Base-by-base conservation (phyloP, 345 rosid species). In the Orychophragmus violaceus region DNA sequence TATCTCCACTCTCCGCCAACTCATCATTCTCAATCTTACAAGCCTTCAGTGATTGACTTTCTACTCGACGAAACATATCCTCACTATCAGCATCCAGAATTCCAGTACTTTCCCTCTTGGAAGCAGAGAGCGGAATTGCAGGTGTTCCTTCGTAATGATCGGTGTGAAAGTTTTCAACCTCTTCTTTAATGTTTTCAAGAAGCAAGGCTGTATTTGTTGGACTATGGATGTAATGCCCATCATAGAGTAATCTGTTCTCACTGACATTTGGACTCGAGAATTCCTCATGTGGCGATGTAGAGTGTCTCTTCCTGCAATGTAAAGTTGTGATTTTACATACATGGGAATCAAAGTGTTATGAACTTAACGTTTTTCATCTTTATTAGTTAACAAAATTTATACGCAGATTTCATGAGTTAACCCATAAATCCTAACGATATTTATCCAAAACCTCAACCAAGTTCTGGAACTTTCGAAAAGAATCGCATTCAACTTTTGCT, bases 161-260 rank as follows among this genome's bases (percentile, higher is more conserved):
- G 29, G 69, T 32, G 59, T 84, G 89, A 61, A 79, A 70, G 72
- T 81, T 78, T 49, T 77, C 83, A 69, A 79, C 92, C 82, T 90
- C 99, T 70, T 88, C 90, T 64, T 94, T 94, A 57, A 94, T 90
- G 66, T 88, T 85, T 74, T 94, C 97, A 62, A 94, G 97, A 64
- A 94, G 82, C 66, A 93, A 87, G 27, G 95, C 92, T 0, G 97
- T 85, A 52, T 94, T 94, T 8, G 89, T 85, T 8, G 97, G 99
- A 74, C 97, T 88, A 70, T 90, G 96, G 71, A 92, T 89, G 63
- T 56, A 63, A 21, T 82, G 77, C 19, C 97, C 97, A 63, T 92
- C 98, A 35, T 84, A 87, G 29, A 92, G 76, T 63, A 92, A 70
- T 71, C 88, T 76, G 22, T 84, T 76, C 70, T 81, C 89, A 52